phyloP scores from a whole-genome alignment of 306 rosid species.

The Senna tora region DNA sequence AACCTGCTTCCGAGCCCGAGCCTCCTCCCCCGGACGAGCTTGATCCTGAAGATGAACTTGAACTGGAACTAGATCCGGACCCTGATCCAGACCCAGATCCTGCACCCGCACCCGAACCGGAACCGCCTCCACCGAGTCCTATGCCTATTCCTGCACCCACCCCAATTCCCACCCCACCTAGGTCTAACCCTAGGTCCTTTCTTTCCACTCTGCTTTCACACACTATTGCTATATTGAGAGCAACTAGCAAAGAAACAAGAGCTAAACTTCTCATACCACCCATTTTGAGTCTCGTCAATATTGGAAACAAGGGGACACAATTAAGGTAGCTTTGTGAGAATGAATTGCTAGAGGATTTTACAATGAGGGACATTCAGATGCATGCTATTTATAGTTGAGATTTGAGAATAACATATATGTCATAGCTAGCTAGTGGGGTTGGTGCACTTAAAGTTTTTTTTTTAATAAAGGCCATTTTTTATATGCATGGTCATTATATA shows the following conservation, averaged over 20 bases:
- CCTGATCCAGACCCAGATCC: conserved; percentile 49
- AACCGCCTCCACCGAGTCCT: conserved; percentile 59
- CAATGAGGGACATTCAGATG: conserved; percentile 6
- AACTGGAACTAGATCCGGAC: conserved; percentile 38
- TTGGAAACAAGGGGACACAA: too few relatives aligned
- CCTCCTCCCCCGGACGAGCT: conserved; percentile 47
- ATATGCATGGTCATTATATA: too few relatives aligned
- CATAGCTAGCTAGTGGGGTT: conserved; percentile 7
- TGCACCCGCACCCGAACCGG: conserved; percentile 48
- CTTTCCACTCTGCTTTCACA: conserved; percentile 61
- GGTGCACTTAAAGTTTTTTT: not conserved
- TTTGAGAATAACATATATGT: not conserved
- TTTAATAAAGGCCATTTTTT: too few relatives aligned
- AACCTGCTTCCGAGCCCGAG: conserved; percentile 44
- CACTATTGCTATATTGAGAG: conserved; percentile 15
- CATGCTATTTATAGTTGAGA: conserved; percentile 42
- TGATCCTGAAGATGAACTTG: conserved; percentile 55
- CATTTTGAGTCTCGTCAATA: conserved; percentile 15
- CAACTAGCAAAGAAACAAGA: conserved; percentile 51
- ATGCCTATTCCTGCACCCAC: conserved; percentile 59
- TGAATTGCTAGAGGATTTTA: not conserved
- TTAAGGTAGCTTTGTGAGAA: not conserved
- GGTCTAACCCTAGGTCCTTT: conserved; percentile 65
- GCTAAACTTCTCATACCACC: conserved; percentile 33
- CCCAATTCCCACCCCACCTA: conserved; percentile 67